Conservation (phyloP, 306 rosid species). For the Cicer arietinum region DNA sequence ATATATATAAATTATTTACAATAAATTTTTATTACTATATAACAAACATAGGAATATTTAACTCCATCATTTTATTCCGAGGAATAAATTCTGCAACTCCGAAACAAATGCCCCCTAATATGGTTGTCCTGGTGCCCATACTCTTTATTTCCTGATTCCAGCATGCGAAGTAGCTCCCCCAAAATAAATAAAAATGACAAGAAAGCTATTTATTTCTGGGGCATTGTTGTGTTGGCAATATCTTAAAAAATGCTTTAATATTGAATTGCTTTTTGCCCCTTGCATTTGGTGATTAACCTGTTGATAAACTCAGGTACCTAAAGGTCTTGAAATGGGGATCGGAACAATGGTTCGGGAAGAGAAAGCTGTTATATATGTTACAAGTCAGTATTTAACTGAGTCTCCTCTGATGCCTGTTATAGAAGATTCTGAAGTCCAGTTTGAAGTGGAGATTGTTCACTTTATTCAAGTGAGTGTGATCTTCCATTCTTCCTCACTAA, state of each 20-base stretch:
- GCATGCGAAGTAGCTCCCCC: slow-evolving; percentile 6
- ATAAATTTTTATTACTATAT: too few relatives aligned
- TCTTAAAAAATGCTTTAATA: slow-evolving; percentile 9
- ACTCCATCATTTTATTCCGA: too few relatives aligned
- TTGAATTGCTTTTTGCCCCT: slow-evolving; percentile 1
- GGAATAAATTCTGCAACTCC: too few relatives aligned
- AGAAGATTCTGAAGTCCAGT: slow-evolving; percentile 79
- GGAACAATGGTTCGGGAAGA: slow-evolving; percentile 90
- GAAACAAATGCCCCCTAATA: too few relatives aligned
- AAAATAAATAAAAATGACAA: slow-evolving; percentile 9
- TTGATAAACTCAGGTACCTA: slow-evolving; percentile 70
- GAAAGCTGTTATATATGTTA: slow-evolving; percentile 81
- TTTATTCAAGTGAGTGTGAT: slow-evolving; percentile 78
- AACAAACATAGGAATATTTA: too few relatives aligned
- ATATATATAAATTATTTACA: too few relatives aligned
- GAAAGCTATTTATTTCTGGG: slow-evolving; percentile 22
- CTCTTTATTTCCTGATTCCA: slow-evolving; percentile 22
- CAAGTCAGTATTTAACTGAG: slow-evolving; percentile 70
- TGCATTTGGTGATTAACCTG: slow-evolving; percentile 25
- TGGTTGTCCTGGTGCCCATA: slow-evolving; percentile 6
- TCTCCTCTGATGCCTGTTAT: slow-evolving; percentile 70
- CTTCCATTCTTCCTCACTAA: slow-evolving; percentile 40
- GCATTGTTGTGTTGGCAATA: slow-evolving; percentile 32
- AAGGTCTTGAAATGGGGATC: slow-evolving; percentile 97
- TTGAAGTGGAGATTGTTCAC: slow-evolving; percentile 95